Evolutionary conservation across 2,329 filamentous ascomycete genomes (phyloP).

Genomic region (Ophiocordyceps sinensis): DNA sequence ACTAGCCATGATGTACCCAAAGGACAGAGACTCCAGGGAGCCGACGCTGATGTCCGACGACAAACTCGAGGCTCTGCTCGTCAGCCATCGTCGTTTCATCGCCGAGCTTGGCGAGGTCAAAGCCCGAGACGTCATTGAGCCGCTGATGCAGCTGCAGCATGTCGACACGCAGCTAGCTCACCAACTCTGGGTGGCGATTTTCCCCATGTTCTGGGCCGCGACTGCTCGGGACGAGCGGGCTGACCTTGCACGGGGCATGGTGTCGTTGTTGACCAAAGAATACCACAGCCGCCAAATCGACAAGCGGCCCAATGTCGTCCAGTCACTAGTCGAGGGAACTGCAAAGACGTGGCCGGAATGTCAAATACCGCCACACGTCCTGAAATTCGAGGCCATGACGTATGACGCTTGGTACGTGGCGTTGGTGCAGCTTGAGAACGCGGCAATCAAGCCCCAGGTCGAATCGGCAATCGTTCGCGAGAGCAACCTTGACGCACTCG

Average conservation of each 20-base stretch:
- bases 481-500: slow-evolving; percentile 89
- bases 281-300: slow-evolving; percentile 92
- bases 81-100: slow-evolving; percentile 69
- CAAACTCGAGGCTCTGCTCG: slow-evolving; percentile 66
- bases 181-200: slow-evolving; percentile 79
- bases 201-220: slow-evolving; percentile 88
- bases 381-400: slow-evolving; percentile 87
- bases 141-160: slow-evolving; percentile 83
- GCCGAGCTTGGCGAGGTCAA: slow-evolving; percentile 73
- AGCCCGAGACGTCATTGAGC: slow-evolving; percentile 77
- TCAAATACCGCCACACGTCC: slow-evolving; percentile 86
- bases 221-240: slow-evolving; percentile 74
- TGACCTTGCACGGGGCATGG: slow-evolving; percentile 82
- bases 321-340: slow-evolving; percentile 78
- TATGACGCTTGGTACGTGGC: slow-evolving; percentile 98
- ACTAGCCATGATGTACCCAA: slow-evolving; percentile 58
- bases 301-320: slow-evolving; percentile 87
- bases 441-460: slow-evolving; percentile 68
- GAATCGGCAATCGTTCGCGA: slow-evolving; percentile 78
- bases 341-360: slow-evolving; percentile 75
- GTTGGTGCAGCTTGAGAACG: slow-evolving; percentile 76
- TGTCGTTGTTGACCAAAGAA: slow-evolving; percentile 84
- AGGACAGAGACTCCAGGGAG: slow-evolving; percentile 57
- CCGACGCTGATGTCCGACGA: slow-evolving; percentile 64
- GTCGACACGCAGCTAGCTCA: slow-evolving; percentile 69